These are phyloP conservation scores for Metschnikowia similis DNA, from an alignment of 805 yeast genomes.

Conservation along the genomic window DNA sequence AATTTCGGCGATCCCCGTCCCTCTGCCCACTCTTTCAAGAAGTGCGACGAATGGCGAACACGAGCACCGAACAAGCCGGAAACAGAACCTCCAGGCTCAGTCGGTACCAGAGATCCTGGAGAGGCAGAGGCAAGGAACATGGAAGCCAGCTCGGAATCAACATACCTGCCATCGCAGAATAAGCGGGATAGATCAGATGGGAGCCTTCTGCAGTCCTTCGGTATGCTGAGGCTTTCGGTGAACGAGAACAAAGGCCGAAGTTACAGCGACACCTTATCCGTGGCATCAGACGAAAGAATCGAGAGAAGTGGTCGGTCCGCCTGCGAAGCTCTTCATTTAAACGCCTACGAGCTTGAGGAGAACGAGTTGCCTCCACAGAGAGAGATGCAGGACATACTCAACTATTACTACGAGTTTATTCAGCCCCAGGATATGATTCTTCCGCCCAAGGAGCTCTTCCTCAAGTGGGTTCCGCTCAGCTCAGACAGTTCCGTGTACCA, in stretches of 20 bases:
- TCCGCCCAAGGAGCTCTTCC: constrained; percentile 17
- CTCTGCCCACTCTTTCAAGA: not conserved
- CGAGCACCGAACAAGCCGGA: not conserved
- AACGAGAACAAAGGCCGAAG: not conserved
- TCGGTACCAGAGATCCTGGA: not conserved
- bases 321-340: not conserved
- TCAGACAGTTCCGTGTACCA: constrained; percentile 23
- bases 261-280: not conserved
- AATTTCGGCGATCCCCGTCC: not conserved
- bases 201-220: not conserved
- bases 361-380: constrained; percentile 24
- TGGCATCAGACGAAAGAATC: not conserved
- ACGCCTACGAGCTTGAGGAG: constrained; percentile 13
- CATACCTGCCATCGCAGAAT: not conserved
- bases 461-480: constrained; percentile 19
- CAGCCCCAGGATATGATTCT: constrained; percentile 22
- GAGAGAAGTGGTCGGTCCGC: not conserved
- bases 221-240: constrained; percentile 1
- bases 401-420: constrained; percentile 20
- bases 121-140: not conserved
- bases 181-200: not conserved
- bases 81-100: not conserved
- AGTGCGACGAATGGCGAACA: not conserved
- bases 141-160: not conserved
- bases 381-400: constrained; percentile 16